Conservation (phyloP, 2,329 filamentous ascomycete species). For the Claviceps maximensis region DNA sequence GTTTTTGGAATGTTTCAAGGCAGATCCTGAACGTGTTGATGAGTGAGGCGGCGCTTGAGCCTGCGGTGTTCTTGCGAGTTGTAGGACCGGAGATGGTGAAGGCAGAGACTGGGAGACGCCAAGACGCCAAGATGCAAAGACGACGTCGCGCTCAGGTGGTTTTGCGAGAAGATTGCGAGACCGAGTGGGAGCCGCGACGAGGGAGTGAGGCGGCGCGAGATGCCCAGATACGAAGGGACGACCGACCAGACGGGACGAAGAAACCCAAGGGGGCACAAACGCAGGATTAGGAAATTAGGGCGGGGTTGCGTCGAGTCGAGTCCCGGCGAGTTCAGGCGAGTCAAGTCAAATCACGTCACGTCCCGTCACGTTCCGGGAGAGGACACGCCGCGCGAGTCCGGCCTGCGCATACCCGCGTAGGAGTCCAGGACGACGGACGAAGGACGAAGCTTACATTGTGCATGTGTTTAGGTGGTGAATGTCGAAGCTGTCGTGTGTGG, state of each 20-base stretch:
- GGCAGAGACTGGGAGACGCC: neutral
- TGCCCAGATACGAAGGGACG: neutral
- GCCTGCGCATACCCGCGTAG: too few species aligned
- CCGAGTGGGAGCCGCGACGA: neutral
- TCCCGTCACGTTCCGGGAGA: neutral
- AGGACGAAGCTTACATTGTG: neutral
- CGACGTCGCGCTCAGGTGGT: neutral
- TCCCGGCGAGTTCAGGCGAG: neutral
- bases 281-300: neutral
- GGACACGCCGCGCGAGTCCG: neutral
- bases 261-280: neutral
- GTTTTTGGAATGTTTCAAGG: neutral
- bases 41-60: neutral
- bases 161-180: neutral
- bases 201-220: neutral
- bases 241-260: too few species aligned
- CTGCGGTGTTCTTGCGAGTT: neutral
- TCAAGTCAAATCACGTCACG: conserved; percentile 1
- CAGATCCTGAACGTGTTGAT: neutral
- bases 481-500: too few species aligned
- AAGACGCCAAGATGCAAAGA: neutral
- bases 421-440: neutral
- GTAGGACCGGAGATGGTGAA: neutral
- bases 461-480: too few species aligned
- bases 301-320: neutral